Percentiles rank a stretch among this genome's conserved stretches.
phyloP scores from a whole-genome alignment of 1,139 yeast species.

The Kodamaea ohmeri region DNA sequence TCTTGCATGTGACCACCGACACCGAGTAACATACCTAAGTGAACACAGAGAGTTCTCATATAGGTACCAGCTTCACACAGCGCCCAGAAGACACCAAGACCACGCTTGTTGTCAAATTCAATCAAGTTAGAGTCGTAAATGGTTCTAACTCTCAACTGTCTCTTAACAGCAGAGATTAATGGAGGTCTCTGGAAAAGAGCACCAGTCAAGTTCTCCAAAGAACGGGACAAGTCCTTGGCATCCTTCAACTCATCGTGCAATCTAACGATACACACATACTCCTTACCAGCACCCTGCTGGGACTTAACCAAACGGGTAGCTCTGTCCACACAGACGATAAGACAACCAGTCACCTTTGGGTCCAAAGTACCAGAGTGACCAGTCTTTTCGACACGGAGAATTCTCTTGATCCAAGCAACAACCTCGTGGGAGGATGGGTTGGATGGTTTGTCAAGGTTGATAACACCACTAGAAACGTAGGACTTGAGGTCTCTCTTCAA shows the following conservation, averaged over 20 bases:
- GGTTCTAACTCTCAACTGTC: constrained; percentile 97
- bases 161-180: constrained; percentile 95
- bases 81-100: constrained; percentile 98
- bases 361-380: constrained; percentile 99
- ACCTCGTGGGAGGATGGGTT: constrained; percentile 98
- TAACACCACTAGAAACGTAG: constrained; percentile 91
- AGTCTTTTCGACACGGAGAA: constrained; percentile 91
- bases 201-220: constrained; percentile 93
- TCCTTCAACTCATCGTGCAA: constrained; percentile 90
- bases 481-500: constrained; percentile 89
- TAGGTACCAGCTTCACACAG: constrained; percentile 99
- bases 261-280: constrained; percentile 96
- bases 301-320: constrained; percentile 97
- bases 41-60: constrained; percentile 99
- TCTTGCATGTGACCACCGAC: constrained; percentile 99
- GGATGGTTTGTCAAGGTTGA: constrained; percentile 95
- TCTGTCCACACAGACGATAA: constrained; percentile 95
- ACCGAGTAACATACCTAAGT: constrained; percentile 95
- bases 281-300: constrained; percentile 99
- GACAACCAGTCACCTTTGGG: constrained; percentile 97
- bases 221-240: constrained; percentile 83
- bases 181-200: constrained; percentile 99
- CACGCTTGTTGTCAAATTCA: constrained; percentile 96
- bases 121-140: constrained; percentile 93
- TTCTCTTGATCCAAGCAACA: constrained; percentile 98